phyloP scores from a whole-genome alignment of 148 eudicot genomes.

The Selenicereus undatus region DNA sequence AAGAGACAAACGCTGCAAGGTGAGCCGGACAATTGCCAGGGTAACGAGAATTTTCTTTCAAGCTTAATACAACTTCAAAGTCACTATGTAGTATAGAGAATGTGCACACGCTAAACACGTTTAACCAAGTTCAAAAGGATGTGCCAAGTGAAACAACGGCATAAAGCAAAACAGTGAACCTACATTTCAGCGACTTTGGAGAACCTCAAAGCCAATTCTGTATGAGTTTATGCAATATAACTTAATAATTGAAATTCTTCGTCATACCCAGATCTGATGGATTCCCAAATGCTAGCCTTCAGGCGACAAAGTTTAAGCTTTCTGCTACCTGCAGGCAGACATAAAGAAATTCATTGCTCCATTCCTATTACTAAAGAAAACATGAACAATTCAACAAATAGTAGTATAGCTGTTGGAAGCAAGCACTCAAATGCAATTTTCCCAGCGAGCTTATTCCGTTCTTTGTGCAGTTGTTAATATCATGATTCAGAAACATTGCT shows the following conservation, averaged over 20 bases:
- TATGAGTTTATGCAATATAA: neutral
- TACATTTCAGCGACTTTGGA: neutral
- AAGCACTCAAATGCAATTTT: neutral
- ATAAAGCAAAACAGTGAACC: neutral
- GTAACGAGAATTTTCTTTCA: neutral
- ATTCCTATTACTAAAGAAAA: neutral
- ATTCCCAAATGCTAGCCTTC: slow-evolving; percentile 83
- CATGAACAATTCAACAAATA: neutral
- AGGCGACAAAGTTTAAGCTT: slow-evolving; percentile 42
- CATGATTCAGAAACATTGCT: neutral
- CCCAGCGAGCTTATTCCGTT: neutral
- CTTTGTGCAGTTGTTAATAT: neutral
- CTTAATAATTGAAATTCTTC: slow-evolving; percentile 7
- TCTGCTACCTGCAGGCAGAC: slow-evolving; percentile 48
- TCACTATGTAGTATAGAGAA: neutral
- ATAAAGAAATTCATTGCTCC: neutral
- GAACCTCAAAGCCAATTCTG: neutral
- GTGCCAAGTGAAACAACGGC: neutral
- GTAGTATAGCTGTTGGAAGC: neutral
- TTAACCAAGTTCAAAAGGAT: neutral
- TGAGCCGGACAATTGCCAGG: neutral
- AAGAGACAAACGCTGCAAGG: neutral
- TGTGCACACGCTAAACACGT: neutral
- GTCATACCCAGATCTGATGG: slow-evolving; percentile 83
- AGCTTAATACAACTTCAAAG: neutral